Evolutionary conservation across 2,329 filamentous ascomycete species (phyloP).

Genomic region (Clarireedia hainanense): DNA sequence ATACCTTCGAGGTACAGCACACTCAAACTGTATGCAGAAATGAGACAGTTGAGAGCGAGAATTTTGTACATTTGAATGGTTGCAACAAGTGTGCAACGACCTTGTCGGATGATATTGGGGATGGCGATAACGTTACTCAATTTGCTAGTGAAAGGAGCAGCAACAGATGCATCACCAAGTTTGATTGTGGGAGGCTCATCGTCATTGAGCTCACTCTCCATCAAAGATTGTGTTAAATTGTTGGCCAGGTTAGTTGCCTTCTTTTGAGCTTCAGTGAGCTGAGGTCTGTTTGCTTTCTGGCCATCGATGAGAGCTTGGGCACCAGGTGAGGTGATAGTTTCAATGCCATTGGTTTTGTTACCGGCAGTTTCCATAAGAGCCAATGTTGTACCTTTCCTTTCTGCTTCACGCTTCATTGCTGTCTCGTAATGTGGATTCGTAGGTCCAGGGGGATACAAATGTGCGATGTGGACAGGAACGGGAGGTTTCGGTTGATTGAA

Average conservation of each 20-base stretch:
- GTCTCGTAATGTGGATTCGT: conserved; percentile 91
- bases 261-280: conserved; percentile 57
- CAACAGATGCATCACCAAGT: conserved; percentile 92
- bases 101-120: conserved; percentile 96
- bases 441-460: conserved; percentile 86
- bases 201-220: conserved; percentile 80
- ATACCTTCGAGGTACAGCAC: conserved; percentile 97
- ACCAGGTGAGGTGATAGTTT: conserved; percentile 59
- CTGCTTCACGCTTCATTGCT: conserved; percentile 78
- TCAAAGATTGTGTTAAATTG: conserved; percentile 76
- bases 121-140: conserved; percentile 94
- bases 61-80: conserved; percentile 99
- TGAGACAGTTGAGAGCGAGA: conserved; percentile 91
- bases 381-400: conserved; percentile 63
- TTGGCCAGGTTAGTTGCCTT: conserved; percentile 77
- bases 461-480: conserved; percentile 84
- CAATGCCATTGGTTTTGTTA: conserved; percentile 45
- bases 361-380: conserved; percentile 42
- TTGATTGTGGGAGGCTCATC: conserved; percentile 93
- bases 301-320: conserved; percentile 52
- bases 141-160: conserved; percentile 96
- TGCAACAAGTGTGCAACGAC: conserved; percentile 91
- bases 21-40: conserved; percentile 93
- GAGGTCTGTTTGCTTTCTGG: conserved; percentile 39
- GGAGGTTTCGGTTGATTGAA: conserved; percentile 95